A percentile compares a stretch with the other conserved stretches of the same genome.
Evolutionary conservation across 1,284 basidiomycete genomes (phyloP).

Genomic region (Fistulina hepatica): DNA sequence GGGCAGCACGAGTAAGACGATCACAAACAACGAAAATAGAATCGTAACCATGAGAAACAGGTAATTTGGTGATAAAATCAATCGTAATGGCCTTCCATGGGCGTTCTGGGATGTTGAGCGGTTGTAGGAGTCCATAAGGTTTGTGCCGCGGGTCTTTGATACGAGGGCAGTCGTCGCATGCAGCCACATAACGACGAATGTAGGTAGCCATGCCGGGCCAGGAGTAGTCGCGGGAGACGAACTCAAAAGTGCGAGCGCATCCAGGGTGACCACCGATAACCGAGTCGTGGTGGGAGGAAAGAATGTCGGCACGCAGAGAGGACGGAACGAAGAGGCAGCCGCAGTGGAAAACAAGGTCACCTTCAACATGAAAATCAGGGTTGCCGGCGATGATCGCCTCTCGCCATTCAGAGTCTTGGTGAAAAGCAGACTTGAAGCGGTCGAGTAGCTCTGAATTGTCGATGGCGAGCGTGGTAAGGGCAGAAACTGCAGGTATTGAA

Average conservation of each 20-base stretch:
- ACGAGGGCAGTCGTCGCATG: constrained; percentile 19
- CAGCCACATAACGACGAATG: constrained; percentile 15
- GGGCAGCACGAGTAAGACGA: constrained; percentile 24
- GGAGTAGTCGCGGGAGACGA: constrained; percentile 16
- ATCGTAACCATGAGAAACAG: constrained; percentile 21
- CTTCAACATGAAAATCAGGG: constrained; percentile 16
- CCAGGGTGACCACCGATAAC: constrained; percentile 23
- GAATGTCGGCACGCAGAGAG: constrained; percentile 19
- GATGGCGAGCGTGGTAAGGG: constrained; percentile 2
- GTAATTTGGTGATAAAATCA: constrained; percentile 29
- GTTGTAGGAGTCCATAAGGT: constrained; percentile 18
- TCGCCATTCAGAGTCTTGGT: constrained; percentile 4
- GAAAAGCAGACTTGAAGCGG: constrained; percentile 3
- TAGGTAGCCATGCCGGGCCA: constrained; percentile 16
- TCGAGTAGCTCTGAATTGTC: constrained; percentile 3
- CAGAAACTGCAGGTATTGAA: constrained; percentile 4
- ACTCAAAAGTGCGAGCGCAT: constrained; percentile 13
- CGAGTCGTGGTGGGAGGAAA: constrained; percentile 20
- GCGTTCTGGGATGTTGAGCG: constrained; percentile 15
- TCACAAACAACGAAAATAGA: constrained; percentile 28
- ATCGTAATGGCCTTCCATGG: constrained; percentile 28
- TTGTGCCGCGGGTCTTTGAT: constrained; percentile 16
- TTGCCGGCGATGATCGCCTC: constrained; percentile 18
- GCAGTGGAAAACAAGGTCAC: constrained; percentile 25
- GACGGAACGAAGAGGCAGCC: constrained; percentile 27